phyloP scores from a whole-genome alignment of 2,329 filamentous ascomycete genomes.

The Elsinoe necatrix region DNA sequence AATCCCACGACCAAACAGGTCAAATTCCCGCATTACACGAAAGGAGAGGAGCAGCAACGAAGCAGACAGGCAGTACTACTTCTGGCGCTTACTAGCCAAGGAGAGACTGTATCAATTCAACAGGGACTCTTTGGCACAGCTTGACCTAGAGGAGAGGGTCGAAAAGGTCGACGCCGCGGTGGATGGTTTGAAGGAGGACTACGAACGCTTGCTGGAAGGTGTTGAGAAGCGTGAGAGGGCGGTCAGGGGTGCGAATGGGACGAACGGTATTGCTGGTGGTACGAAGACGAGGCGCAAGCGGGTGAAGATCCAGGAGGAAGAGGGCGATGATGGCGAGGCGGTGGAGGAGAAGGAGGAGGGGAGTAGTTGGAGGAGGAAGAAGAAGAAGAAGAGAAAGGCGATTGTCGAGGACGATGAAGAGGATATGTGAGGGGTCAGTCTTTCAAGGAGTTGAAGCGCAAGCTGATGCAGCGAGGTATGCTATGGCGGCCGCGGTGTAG shows the following conservation, averaged over 20 bases:
- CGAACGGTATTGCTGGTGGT: constrained; percentile 17
- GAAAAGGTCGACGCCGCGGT: constrained; percentile 65
- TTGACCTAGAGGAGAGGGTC: constrained; percentile 59
- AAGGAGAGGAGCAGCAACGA: constrained; percentile 42
- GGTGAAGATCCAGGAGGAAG: constrained; percentile 31
- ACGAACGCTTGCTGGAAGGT: constrained; percentile 55
- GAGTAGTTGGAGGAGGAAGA: constrained; percentile 7
- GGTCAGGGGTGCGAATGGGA: constrained; percentile 19
- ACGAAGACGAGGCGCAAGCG: constrained; percentile 30
- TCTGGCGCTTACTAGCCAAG: constrained; percentile 71
- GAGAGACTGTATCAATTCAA: constrained; percentile 69
- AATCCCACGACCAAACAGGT: constrained; percentile 44
- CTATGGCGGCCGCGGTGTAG: neutral
- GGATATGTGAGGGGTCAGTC: neutral
- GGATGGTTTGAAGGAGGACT: constrained; percentile 61
- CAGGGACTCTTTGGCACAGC: constrained; percentile 58
- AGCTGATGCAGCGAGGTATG: neutral
- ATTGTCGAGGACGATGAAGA: constrained; percentile 16
- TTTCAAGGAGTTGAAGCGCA: neutral
- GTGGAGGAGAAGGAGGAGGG: constrained; percentile 14
- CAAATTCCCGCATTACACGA: constrained; percentile 38
- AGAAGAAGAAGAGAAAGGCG: constrained; percentile 14
- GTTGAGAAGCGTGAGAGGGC: constrained; percentile 31
- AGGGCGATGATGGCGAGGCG: constrained; percentile 32
- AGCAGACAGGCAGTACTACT: constrained; percentile 55